Base-by-base conservation (phyloP, 225 moss, liverwort and hornwort genomes). In the Marchantia polymorpha region DNA sequence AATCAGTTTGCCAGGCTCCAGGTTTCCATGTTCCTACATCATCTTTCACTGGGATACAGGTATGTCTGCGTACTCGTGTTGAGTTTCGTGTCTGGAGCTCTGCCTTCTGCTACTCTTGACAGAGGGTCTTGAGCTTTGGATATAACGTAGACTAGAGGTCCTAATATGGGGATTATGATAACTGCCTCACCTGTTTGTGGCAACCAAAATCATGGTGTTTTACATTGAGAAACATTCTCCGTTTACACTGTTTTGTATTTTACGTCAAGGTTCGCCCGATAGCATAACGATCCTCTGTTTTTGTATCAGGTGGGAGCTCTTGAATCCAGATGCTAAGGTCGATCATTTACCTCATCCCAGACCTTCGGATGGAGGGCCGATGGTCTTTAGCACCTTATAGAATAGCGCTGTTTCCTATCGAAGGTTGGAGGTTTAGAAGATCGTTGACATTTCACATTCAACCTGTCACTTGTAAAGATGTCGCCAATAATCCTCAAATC, bases 291-390 rank as follows among this genome's bases (percentile, higher is more conserved):
- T 39, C 39, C 39, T 2, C 39, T 39, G 39, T 5, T 39, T 7
- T 55, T 53, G 48, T 10, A 46, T 47, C 73, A 81, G 81, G 75
- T 82, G 81, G 81, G 31, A 55, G 66, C 56, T 82, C 16, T 58
- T 76, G 52, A 82, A 82, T 49, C 81, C 81, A 8, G 49, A 77
- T 22, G 81, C 76, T 5, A 75, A 82, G 50, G 20, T 82, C 31
- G 49, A 52, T 27, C 74, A 82, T 13, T 59, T 82, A 29, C 81
- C 81, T 17, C 81, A 82, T 66, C 81, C 81, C 20, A 82, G 76
- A 69, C 81, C 81, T 20, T 55, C 76, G 3, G 81, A 82, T 59
- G 81, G 81, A 54, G 81, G 48, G 11, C 64, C 76, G 6, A 52
- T 73, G 73, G 2, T 26, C 26, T 74, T 81, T 29, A 53, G 48